phyloP scores from a whole-genome alignment of 345 rosid species.

The Eucalyptus sp. region DNA sequence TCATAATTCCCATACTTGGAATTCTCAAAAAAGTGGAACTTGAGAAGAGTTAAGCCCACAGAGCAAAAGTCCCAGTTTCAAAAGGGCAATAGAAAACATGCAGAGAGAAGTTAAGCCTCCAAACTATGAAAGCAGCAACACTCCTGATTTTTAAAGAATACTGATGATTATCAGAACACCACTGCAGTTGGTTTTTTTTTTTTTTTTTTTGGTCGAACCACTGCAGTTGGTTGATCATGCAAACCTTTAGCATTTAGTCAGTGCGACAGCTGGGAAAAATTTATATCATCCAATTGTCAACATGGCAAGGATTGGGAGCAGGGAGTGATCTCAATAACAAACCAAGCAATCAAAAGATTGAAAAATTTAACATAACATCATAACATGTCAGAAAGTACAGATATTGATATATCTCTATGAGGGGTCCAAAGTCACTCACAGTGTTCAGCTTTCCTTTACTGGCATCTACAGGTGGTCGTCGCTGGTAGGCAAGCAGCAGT shows the following conservation, averaged over 20 bases:
- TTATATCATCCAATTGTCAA: not conserved
- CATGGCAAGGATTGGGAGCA: not conserved
- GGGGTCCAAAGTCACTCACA: slow-evolving; percentile 26
- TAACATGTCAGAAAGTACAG: not conserved
- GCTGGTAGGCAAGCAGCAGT: slow-evolving; percentile 21
- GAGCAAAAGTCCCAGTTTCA: not conserved
- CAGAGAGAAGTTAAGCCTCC: not conserved
- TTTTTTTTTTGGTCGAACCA: not conserved
- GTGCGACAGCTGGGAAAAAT: not conserved
- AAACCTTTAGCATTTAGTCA: not conserved
- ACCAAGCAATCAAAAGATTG: not conserved
- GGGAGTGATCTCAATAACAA: not conserved
- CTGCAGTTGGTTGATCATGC: not conserved
- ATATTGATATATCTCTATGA: not conserved
- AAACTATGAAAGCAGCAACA: not conserved
- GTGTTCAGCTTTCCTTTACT: slow-evolving; percentile 43
- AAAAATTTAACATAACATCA: not conserved
- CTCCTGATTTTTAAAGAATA: not conserved
- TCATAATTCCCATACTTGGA: not conserved
- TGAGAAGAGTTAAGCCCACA: not conserved
- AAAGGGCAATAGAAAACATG: not conserved
- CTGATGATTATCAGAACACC: not conserved
- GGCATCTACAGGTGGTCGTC: slow-evolving; percentile 54
- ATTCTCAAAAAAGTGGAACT: not conserved
- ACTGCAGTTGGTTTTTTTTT: not conserved